A percentile compares a stretch with the other conserved stretches of the same genome.
Evolutionary conservation across 768 basidiomycete genomes (phyloP).

Genomic region (Pleurotus giganteus): DNA sequence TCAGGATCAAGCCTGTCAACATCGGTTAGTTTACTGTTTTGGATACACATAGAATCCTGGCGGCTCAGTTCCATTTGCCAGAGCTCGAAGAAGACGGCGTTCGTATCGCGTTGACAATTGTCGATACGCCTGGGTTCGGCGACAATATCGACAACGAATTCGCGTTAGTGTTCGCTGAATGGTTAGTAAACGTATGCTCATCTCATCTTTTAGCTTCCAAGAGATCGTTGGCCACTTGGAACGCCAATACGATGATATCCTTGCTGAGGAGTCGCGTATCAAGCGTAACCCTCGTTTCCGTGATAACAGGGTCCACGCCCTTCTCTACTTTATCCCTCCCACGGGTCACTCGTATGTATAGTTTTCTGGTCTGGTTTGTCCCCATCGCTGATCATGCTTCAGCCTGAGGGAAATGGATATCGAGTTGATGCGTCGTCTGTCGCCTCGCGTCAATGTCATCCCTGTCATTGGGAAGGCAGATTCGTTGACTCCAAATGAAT

Average conservation of each 20-base stretch:
- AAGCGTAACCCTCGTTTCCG: slow-evolving; percentile 99
- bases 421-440: slow-evolving; percentile 96
- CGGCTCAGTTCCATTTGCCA: slow-evolving; percentile 24
- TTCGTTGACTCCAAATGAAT: slow-evolving; percentile 88
- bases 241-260: slow-evolving; percentile 97
- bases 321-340: slow-evolving; percentile 97
- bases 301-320: slow-evolving; percentile 94
- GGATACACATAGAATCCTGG: background rate
- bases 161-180: slow-evolving; percentile 56
- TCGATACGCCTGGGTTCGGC: slow-evolving; percentile 98
- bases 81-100: slow-evolving; percentile 99
- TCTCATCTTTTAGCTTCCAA: slow-evolving; percentile 64
- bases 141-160: slow-evolving; percentile 99
- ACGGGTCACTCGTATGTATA: slow-evolving; percentile 90
- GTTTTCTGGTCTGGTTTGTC: background rate
- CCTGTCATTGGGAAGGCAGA: slow-evolving; percentile 98
- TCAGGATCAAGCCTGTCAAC: slow-evolving; percentile 91
- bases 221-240: slow-evolving; percentile 97
- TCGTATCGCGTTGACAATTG: slow-evolving; percentile 95
- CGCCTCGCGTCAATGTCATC: slow-evolving; percentile 97
- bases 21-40: slow-evolving; percentile 61
- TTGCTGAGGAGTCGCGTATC: slow-evolving; percentile 98
- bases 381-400: slow-evolving; percentile 6
- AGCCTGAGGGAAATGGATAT: slow-evolving; percentile 98
- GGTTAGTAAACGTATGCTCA: background rate